Evolutionary conservation across 805 yeast genomes (phyloP).

Genomic region (Candida koratica): DNA sequence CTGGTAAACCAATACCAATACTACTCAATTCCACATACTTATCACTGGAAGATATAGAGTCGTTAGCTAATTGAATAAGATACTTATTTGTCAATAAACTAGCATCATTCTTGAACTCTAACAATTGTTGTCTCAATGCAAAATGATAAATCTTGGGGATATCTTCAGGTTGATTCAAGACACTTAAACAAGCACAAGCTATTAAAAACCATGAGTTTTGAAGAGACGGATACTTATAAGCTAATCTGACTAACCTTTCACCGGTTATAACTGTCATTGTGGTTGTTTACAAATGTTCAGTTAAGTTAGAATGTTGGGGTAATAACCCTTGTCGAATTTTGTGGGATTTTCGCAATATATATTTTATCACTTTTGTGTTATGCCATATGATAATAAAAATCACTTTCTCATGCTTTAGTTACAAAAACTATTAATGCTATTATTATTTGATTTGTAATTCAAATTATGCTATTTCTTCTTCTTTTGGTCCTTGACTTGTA

Average conservation of each 20-base stretch:
- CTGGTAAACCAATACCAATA: conserved; percentile 42
- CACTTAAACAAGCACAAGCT: conserved; percentile 78
- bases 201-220: conserved; percentile 66
- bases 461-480: conserved; percentile 1
- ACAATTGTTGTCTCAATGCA: conserved; percentile 48
- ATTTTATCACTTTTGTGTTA: too few species aligned
- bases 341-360: conserved; percentile 3
- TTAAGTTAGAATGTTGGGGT: background rate
- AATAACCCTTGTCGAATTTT: conserved; percentile 2
- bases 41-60: conserved; percentile 36
- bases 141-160: conserved; percentile 71
- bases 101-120: conserved; percentile 26
- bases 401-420: too few species aligned
- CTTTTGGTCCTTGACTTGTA: conserved; percentile 2
- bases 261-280: conserved; percentile 36
- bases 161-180: conserved; percentile 78
- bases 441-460: background rate
- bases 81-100: conserved; percentile 30
- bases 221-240: conserved; percentile 52
- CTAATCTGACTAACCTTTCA: conserved; percentile 49
- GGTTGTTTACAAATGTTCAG: too few species aligned
- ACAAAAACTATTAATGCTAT: too few species aligned
- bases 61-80: conserved; percentile 35
- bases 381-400: too few species aligned
- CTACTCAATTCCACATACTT: conserved; percentile 36